Evolutionary conservation across 176 grass and related monocot species (phyloP), one percentile per base, ranked within the genome.

Genomic region (Carex littledalei): DNA sequence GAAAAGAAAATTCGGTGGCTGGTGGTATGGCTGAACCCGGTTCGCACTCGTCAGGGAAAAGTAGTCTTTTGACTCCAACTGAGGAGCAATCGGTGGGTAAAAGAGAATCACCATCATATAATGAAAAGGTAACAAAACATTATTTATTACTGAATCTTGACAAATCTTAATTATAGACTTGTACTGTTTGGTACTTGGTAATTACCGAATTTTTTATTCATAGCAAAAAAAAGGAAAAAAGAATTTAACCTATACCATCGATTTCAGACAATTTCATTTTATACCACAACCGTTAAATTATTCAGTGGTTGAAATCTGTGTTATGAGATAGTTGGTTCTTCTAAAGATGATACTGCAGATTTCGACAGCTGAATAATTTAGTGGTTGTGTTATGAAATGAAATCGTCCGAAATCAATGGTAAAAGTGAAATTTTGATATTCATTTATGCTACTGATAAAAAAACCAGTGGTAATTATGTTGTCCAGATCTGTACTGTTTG

Each of bases 31-130:
- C 76, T 15, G 71, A 74, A 57, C 84, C 85, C 31, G 85, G 62
- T 74, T 90, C 37, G 50, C 88, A 86, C 63, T 87, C 79, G 60
- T 87, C 82, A 55, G 84, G 11, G 57, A 85, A 89, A 65, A 84
- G 60, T 86, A 77, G 70, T 87, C 49, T 80, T 86, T 84, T 65
- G 39, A 85, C 85, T 88, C 52, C 12, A 11, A 86, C 74, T 81
- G 81, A 88, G 76, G 85, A 87, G 63, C 85, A 91, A 72, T 65
- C 84, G 58, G 41, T 63, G 89, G 92, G 62, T 72, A 85, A 75
- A 62, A 87, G 87, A 63, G 89, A 89, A 84, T 50, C 89, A 84
- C 90, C 84, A 43, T 88, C 86, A 80, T 60, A 86, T 67, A 85
- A 85, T 61, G 85, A 64, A 45, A 95, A 88, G 78, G 84, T 81